Base-by-base conservation (phyloP, 1,284 basidiomycete genomes). In the Trametes polyzona region DNA sequence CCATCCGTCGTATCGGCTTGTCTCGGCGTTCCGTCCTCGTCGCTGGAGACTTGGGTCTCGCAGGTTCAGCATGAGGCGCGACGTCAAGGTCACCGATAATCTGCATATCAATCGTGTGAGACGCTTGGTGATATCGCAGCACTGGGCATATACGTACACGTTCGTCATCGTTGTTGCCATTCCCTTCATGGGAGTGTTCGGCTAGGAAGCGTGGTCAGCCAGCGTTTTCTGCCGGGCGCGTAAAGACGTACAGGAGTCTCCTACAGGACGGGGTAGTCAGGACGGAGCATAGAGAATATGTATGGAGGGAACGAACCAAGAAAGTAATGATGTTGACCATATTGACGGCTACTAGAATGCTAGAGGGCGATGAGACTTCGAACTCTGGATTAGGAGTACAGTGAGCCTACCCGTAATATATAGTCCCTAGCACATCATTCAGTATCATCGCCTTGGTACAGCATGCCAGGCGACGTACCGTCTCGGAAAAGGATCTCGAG, bases 61-160 rank as follows among this genome's bases (percentile, higher is more conserved):
- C 10, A 61, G 23, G 43, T 61, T 57, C 37, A 61, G 55, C 59
- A 61, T 61, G 17, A 61, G 59, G 17, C 59, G 59, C 5, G 55
- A 61, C 5, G 59, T 57, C 33, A 61, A 52, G 16, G 55, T 57
- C 16, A 61, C 59, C 11, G 59, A 54, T 8, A 61, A 48, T 35
- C 59, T 61, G 21, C 6, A 21, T 39, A 21, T 3, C 16, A 23
- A 27, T 2, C 11, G 3, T 27, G 17, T 42, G 2, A 42, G 7
- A n/a, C 7, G 14, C 11, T 12, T 12, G 6, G 24, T 17, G 24
- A 1, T 2, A 8, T 23, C 11, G 14, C 14, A 21, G 23, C 16
- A 7, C 17, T 35, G 14, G 7, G 12, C 14, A 7, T 5, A 21
- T n/a, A 26, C 52, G 21, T 41, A 59, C 58, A 59, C 58, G 33